phyloP scores from a whole-genome alignment of 306 rosid species.

The Glycine latifolia region DNA sequence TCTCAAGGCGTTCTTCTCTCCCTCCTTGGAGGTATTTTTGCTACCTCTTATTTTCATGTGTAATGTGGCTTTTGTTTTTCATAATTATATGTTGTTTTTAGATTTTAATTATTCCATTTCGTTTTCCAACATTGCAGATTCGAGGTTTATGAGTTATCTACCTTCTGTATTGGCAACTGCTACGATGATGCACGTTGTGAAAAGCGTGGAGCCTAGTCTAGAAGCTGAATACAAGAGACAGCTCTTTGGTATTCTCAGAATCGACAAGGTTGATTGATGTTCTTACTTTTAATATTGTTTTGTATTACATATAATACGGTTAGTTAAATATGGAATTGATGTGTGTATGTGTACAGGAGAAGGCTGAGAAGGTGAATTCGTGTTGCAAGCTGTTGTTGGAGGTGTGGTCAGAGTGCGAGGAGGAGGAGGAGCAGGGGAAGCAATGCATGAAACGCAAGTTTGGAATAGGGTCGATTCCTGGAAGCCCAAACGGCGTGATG shows the following conservation, averaged over 20 bases:
- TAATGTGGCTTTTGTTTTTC: background rate
- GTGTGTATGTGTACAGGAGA: slow-evolving; percentile 41
- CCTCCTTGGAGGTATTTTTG: slow-evolving; percentile 61
- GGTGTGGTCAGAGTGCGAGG: slow-evolving; percentile 34
- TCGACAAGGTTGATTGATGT: slow-evolving; percentile 64
- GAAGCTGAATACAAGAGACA: slow-evolving; percentile 65
- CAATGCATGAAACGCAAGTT: slow-evolving; percentile 65
- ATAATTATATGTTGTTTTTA: too few relatives aligned
- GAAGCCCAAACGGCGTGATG: slow-evolving; percentile 86
- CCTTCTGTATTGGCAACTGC: slow-evolving; percentile 87
- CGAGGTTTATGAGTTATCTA: slow-evolving; percentile 66
- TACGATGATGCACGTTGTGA: slow-evolving; percentile 74
- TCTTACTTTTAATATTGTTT: background rate
- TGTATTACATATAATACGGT: too few relatives aligned
- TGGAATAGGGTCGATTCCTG: slow-evolving; percentile 52
- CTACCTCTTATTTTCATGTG: background rate
- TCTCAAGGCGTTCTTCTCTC: slow-evolving; percentile 68
- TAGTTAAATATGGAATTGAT: background rate
- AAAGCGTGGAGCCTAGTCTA: slow-evolving; percentile 65
- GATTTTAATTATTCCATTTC: background rate
- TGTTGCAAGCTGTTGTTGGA: slow-evolving; percentile 67
- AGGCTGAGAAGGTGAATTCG: slow-evolving; percentile 60
- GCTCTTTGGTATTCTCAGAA: slow-evolving; percentile 68
- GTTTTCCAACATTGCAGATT: slow-evolving; percentile 60
- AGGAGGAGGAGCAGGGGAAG: slow-evolving; percentile 20